phyloP scores from a whole-genome alignment of 2,329 filamentous ascomycete genomes.

The Curvularia spicifera region DNA sequence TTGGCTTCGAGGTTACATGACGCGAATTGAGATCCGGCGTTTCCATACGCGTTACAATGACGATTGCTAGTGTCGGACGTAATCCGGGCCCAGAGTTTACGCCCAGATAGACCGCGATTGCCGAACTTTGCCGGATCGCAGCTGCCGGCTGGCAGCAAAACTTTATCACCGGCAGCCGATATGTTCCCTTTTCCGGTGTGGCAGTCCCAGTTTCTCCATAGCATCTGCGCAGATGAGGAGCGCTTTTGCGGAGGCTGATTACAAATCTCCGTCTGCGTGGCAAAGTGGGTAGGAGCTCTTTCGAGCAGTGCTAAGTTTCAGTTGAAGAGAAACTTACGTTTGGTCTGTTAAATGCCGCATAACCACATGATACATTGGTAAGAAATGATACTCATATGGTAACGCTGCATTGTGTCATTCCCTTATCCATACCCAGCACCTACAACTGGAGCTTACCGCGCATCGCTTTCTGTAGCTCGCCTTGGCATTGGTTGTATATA shows the following conservation, averaged over 20 bases:
- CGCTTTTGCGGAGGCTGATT: background rate
- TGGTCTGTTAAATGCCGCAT: too few relatives aligned
- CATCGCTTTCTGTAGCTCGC: background rate
- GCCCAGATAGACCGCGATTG: background rate
- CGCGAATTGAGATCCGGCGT: background rate
- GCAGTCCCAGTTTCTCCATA: background rate
- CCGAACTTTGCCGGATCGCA: conserved; percentile 10
- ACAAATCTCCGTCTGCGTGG: background rate
- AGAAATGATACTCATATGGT: background rate
- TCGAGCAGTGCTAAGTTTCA: background rate
- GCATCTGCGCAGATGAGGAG: background rate
- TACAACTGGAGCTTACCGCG: background rate
- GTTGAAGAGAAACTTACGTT: background rate
- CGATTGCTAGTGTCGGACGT: conserved; percentile 8
- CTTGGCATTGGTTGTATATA: background rate
- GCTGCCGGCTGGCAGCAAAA: background rate
- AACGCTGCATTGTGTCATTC: background rate
- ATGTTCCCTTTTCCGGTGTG: background rate
- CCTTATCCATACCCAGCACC: background rate
- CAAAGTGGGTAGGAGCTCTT: background rate
- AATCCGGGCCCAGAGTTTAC: background rate
- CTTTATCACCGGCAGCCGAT: background rate
- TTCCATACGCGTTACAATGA: background rate
- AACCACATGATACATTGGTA: background rate
- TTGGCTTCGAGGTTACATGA: background rate